A percentile compares a stretch with the other conserved stretches of the same genome.
phyloP scores from a whole-genome alignment of 305 asterid species.

The Solanum hybrid region DNA sequence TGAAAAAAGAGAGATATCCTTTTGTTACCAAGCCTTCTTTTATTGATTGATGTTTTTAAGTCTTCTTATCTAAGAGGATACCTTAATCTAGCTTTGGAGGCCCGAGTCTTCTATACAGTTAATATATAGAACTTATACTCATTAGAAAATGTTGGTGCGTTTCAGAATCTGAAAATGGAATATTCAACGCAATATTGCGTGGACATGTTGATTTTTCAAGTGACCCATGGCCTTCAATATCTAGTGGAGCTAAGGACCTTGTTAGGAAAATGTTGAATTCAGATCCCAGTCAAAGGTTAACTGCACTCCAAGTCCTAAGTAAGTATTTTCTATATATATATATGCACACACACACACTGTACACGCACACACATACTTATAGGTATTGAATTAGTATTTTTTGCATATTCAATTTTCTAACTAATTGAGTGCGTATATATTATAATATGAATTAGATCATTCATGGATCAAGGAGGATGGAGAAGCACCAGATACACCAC shows the following conservation, averaged over 20 bases:
- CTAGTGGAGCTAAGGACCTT: constrained; percentile 74
- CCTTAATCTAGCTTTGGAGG: background rate
- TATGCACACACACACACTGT: background rate
- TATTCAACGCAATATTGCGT: constrained; percentile 65
- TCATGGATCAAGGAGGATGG: constrained; percentile 98
- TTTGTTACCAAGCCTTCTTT: background rate
- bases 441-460: constrained; percentile 39
- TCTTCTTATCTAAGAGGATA: background rate
- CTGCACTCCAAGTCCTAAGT: constrained; percentile 79
- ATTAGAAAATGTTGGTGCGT: background rate
- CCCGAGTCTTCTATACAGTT: background rate
- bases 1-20: background rate
- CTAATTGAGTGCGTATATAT: constrained; percentile 25
- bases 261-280: constrained; percentile 64
- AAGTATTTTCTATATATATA: constrained; percentile 7
- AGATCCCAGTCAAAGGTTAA: constrained; percentile 74
- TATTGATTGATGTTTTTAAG: background rate
- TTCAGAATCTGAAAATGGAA: constrained; percentile 73
- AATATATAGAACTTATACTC: background rate
- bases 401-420: constrained; percentile 23
- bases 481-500: constrained; percentile 89
- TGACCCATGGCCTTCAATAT: constrained; percentile 87
- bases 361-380: background rate
- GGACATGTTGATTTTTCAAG: constrained; percentile 67
- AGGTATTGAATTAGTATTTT: background rate